A percentile compares a stretch with the other conserved stretches of the same genome.
These are phyloP conservation scores for Lactifluus echinatus DNA, from an alignment of 768 basidiomycete species.

Conservation along the genomic window DNA sequence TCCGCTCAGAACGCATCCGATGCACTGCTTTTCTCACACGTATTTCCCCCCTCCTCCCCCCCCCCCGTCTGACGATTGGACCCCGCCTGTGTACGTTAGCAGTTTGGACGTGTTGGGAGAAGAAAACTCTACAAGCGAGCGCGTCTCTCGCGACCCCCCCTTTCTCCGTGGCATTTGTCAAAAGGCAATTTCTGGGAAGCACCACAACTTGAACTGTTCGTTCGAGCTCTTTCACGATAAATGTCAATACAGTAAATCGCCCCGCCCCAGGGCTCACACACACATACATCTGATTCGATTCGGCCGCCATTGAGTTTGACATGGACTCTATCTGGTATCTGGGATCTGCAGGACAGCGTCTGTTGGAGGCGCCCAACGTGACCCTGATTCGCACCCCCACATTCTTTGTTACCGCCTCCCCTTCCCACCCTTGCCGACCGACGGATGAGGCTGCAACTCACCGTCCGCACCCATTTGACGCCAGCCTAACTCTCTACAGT, in stretches of 20 bases:
- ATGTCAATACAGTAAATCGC: neutral
- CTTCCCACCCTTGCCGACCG: neutral
- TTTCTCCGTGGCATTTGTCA: no score
- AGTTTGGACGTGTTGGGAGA: neutral
- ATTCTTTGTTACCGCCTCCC: no score
- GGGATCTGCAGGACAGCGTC: neutral
- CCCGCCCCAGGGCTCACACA: no score
- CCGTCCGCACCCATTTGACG: neutral
- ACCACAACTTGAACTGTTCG: neutral
- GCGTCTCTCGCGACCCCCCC: no score
- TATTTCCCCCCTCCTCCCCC: no score
- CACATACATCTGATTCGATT: neutral
- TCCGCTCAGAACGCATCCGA: neutral
- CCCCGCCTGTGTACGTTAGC: neutral
- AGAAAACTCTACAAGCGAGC: neutral
- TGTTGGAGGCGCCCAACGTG: neutral
- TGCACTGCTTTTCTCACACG: constrained; percentile 3
- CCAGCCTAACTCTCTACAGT: constrained; percentile 4
- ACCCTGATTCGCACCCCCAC: neutral
- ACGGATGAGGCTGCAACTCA: neutral
- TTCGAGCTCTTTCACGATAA: neutral
- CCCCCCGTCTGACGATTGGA: neutral
- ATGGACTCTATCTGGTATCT: no score
- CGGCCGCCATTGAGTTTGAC: no score
- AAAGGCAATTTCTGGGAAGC: no score